Conservation (phyloP, 106 monocot species). For the Allium cepa region DNA sequence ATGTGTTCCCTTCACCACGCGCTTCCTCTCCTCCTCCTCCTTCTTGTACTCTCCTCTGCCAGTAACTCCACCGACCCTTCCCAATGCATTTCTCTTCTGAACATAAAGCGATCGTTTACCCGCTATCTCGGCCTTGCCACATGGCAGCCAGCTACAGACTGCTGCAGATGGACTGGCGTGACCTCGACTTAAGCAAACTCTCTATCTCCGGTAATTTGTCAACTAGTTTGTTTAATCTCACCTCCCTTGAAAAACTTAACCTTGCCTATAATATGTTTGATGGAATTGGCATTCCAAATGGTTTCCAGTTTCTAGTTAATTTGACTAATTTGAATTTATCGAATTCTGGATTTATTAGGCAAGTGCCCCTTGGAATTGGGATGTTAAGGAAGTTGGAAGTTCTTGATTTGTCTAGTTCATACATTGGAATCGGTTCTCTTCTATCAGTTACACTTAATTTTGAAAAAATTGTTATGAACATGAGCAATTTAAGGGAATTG, state of each 20-base stretch:
- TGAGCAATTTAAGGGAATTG: constrained; percentile 17
- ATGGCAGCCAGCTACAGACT: constrained; percentile 13
- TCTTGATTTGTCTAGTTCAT: constrained; percentile 36
- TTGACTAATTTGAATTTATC: constrained; percentile 48
- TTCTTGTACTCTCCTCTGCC: constrained; percentile 1
- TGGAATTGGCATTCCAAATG: constrained; percentile 9
- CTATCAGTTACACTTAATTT: constrained; percentile 14
- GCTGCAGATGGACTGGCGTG: constrained; percentile 12
- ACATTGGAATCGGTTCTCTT: constrained; percentile 2
- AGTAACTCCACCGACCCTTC: constrained; percentile 14
- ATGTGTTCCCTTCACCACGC: constrained; percentile 10
- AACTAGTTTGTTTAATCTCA: constrained; percentile 17
- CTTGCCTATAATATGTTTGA: constrained; percentile 20
- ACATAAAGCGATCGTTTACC: constrained; percentile 17
- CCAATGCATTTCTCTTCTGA: constrained; percentile 1
- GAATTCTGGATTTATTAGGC: constrained; percentile 34
- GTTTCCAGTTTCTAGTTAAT: constrained; percentile 16
- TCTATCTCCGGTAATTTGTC: constrained; percentile 40
- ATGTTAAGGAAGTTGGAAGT: constrained; percentile 19
- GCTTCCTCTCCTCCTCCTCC: not conserved
- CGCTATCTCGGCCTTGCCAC: constrained; percentile 22
- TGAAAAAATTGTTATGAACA: constrained; percentile 10
- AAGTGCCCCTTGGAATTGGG: constrained; percentile 25
- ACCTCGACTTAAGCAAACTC: constrained; percentile 43
- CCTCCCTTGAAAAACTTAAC: constrained; percentile 24